These are phyloP conservation scores for Citrullus colocynthis DNA, from an alignment of 306 rosid genomes.

Conservation along the genomic window DNA sequence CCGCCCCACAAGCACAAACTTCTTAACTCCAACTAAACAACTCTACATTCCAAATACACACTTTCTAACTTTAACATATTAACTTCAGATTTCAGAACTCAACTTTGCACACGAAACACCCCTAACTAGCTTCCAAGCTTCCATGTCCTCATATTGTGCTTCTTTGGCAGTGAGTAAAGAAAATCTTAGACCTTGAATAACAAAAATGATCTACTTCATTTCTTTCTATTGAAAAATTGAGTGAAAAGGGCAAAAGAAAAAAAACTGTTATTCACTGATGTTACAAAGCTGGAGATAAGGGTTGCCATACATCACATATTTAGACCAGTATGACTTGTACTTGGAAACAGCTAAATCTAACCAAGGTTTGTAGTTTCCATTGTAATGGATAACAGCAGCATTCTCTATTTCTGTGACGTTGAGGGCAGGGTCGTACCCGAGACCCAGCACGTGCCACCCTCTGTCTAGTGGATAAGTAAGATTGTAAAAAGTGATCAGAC, in stretches of 20 bases:
- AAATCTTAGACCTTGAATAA: not conserved
- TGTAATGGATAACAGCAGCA: conserved; percentile 89
- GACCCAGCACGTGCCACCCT: conserved; percentile 92
- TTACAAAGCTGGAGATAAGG: conserved; percentile 57
- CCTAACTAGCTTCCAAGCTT: not conserved
- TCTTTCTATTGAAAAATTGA: not conserved
- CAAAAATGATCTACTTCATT: not conserved
- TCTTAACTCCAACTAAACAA: no score
- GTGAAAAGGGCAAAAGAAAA: not conserved
- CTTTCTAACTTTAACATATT: no score
- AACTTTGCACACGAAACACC: no score
- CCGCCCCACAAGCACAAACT: no score
- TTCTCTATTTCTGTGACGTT: conserved; percentile 67
- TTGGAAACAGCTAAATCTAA: conserved; percentile 84
- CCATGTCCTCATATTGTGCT: not conserved
- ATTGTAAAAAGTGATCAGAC: conserved; percentile 81
- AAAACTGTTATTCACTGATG: conserved; percentile 29
- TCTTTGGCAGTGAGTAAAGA: not conserved
- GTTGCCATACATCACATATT: conserved; percentile 63
- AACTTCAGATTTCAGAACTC: no score
- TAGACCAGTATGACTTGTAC: conserved; percentile 84
- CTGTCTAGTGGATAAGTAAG: conserved; percentile 70
- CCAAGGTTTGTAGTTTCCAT: conserved; percentile 99
- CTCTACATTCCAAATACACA: no score
- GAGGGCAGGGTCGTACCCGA: conserved; percentile 92